Evolutionary conservation across 2,329 filamentous ascomycete species (phyloP).

Genomic region (Daldinia sp.): DNA sequence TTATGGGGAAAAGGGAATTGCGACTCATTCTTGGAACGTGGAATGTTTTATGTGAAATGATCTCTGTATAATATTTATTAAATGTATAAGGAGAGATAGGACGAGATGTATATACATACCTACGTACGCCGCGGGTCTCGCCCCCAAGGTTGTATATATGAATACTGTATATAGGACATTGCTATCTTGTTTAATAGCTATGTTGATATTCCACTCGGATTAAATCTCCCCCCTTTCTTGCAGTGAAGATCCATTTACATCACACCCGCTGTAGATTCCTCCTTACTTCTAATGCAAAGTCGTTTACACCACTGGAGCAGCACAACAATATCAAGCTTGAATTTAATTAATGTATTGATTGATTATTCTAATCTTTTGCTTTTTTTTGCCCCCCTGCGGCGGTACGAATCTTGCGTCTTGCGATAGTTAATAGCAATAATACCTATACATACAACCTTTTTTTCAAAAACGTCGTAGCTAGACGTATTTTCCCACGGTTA

Average conservation of each 20-base stretch:
- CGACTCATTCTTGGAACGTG: background rate
- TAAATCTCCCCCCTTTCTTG: background rate
- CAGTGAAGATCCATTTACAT: background rate
- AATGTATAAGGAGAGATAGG: background rate
- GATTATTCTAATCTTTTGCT: constrained; percentile 8
- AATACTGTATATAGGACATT: constrained; percentile 23
- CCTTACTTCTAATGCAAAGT: too few relatives aligned
- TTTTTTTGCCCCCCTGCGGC: background rate
- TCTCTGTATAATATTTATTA: background rate
- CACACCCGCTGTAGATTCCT: background rate
- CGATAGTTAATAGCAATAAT: background rate
- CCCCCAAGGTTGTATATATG: constrained; percentile 28
- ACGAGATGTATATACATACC: background rate
- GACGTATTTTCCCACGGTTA: background rate
- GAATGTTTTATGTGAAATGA: constrained; percentile 4
- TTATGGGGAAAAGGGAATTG: background rate
- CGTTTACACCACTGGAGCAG: background rate
- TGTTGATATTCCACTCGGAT: constrained; percentile 23
- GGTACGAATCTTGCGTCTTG: constrained; percentile 1
- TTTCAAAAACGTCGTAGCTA: background rate
- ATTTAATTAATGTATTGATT: constrained; percentile 14
- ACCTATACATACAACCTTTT: constrained; percentile 2
- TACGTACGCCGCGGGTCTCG: constrained; percentile 20
- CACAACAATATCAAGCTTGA: background rate
- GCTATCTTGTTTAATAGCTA: constrained; percentile 15